Base-by-base conservation (phyloP, 2,329 filamentous ascomycete genomes). In the Torrubiella hemipterigena region DNA sequence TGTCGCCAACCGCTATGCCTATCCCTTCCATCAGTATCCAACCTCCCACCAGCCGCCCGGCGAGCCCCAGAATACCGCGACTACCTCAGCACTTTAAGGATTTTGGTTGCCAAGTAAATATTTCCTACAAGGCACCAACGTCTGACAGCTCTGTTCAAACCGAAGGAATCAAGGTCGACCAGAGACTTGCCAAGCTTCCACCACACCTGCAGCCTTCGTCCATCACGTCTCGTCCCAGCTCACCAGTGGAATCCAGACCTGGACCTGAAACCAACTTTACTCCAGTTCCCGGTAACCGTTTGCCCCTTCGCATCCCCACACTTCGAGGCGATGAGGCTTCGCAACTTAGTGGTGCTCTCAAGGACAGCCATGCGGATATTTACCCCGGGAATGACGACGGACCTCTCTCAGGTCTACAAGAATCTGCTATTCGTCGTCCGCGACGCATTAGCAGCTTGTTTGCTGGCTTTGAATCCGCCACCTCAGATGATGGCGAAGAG, bases 21-120 rank as follows among this genome's bases (percentile, higher is more conserved):
- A 81, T 95, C 38, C 89, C 89, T 1, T 82, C 78, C 45, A 98
- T 98, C 49, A 81, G 84, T 34, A 84, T 98, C 31, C 82, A 93
- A 43, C 91, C 91, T 19, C 89, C 91, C 1, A 75, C 69, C 4
- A 93, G 85, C 33, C 73, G 81, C 29, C 86, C 89, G n/a, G 65
- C 77, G 5, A 86, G 85, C 3, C 85, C 85, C 3, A 72, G 70
- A 29, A 73, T 79, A 42, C 77, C 79, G 31, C 67, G 77, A 6
- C 71, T 93, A 33, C 77, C 93, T 18, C 86, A 86, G 32, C 77
- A 87, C 34, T 75, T 75, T 38, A 95, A 86, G 52, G 85, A 85
- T 54, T 76, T 81, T 40, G 77, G 76, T 13, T 89, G 81, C 45
- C 91, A 98, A 55, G 85, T 86, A n/a, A 57, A 49, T 28, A 33